Evolutionary conservation across 2,329 filamentous ascomycete genomes (phyloP), one percentile per base, ranked within the genome.

Genomic region (Epichloe amarillans): DNA sequence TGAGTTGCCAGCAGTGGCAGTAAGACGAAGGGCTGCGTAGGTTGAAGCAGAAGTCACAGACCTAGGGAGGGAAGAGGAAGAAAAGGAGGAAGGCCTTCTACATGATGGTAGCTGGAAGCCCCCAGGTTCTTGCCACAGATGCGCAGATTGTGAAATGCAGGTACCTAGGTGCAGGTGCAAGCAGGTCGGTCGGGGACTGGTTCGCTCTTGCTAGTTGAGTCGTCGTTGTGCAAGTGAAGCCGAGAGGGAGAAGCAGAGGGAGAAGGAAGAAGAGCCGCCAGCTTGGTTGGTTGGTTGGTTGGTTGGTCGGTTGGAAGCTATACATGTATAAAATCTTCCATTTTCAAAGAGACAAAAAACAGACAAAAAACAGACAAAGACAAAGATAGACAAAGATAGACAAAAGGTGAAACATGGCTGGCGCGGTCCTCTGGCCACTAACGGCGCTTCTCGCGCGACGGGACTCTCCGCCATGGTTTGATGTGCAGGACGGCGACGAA

Each of bases 401-500:
- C 3, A 33, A 19, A 41, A 40, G 46, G 40, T 52, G 46, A 52
- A 49, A 52, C 40, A 49, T 33, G 40, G 35, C 46, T 49, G 46
- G 37, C 21, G 37, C 44, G 44, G 26, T 35, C 42, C 17, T 46
- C 23, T 46, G 21, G 6, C 37, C 37, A 15, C 46, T 26, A 19
- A 12, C 36, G 26, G 35, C 36, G 36, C 36, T 38, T 42, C 39
- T 17, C 39, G 17, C n/a, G 7, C 26, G 26, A 8, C 26, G 26
- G 26, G 7, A 26, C 26, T 3, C 26, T 26, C 26, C 2, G 26
- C 7, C 26, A 26, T 8, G 26, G 8, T 26, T 26, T 26, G 26
- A 26, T 26, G 26, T 26, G 26, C 26, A 26, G 26, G 26, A 26
- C 7, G 26, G 26, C 26, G 26, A 33, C 42, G 36, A 40, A 38